Base-by-base conservation (phyloP, 345 rosid species). In the Zanthoxylum bungeanum region DNA sequence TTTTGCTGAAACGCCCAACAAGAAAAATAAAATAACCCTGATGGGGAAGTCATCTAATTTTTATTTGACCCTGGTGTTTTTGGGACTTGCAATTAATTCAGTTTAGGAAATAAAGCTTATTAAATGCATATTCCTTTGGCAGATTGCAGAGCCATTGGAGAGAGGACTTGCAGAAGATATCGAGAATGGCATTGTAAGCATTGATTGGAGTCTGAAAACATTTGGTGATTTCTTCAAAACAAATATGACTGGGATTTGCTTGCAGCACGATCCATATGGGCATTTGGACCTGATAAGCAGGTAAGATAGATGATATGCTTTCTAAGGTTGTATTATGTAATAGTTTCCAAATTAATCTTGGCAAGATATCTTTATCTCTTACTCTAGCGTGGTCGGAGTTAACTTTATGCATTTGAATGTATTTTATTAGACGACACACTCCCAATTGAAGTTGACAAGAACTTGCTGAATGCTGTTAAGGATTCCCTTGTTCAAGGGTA, bases 241-340 rank as follows among this genome's bases (percentile, higher is more conserved):
- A 71, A 92, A 70, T 95, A 92, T 81, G 97, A 89, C 71, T 95
- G 99, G 99, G 99, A 95, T 85, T 75, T 92, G 78, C 96, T 92
- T 69, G 99, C 99, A 9, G 96, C 97, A 8, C 90, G 97, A 70
- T 95, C 99, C 39, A 91, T 95, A 73, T 95, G 99, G 97, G 94
- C 99, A 22, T 95, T 95, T 78, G 99, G 99, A 56, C 99, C 97
- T 76, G 98, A 92, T 78, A 92, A 89, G 84, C 98, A 92, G 98
- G 99, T 92, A 69, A 69, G 22, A 17, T 64, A n/a, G 28, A 44
- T 60, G 52, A 14, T 60, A 33, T 37, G 2, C 31, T 51, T 52
- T 40, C 28, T 12, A 68, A 17, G 34, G 33, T 50, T 28, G 52
- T 65, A 37, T 42, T 27, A 51, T 33, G 61, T 28, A 56, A 7